Percentiles rank a stretch among this genome's conserved stretches.
Conservation (phyloP, 2,329 filamentous ascomycete genomes). For the Cordyceps tenuipes region DNA sequence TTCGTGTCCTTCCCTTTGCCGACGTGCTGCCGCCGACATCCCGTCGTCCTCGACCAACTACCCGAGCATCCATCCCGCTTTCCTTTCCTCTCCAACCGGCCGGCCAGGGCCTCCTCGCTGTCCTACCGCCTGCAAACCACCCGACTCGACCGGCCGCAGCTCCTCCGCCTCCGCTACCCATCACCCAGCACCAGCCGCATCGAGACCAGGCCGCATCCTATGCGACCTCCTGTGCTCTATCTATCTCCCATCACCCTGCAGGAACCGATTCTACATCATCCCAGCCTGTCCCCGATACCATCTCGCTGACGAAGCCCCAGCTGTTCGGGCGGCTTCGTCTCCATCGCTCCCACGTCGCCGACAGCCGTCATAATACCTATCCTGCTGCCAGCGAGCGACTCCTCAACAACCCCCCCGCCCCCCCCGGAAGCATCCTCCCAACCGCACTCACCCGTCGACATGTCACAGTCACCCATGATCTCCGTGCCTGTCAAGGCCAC, state of each 20-base stretch:
- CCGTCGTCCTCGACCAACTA: background rate
- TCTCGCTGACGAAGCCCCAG: background rate
- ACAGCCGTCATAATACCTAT: background rate
- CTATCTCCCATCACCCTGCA: constrained; percentile 10
- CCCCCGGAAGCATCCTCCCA: background rate
- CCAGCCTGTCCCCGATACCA: background rate
- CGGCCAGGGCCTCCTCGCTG: background rate
- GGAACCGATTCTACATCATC: background rate
- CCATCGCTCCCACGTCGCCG: background rate
- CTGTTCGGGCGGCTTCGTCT: background rate
- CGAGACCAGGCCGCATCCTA: constrained; percentile 25
- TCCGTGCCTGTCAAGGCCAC: constrained; percentile 87
- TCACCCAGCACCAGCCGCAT: constrained; percentile 14
- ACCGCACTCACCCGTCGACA: constrained; percentile 26
- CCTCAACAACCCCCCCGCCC: background rate
- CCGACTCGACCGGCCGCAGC: background rate
- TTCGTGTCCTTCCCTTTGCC: background rate
- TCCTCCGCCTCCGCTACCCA: background rate
- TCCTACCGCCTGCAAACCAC: background rate
- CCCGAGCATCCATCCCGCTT: background rate
- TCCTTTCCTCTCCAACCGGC: background rate
- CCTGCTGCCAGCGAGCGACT: background rate
- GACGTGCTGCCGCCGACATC: background rate
- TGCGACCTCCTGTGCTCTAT: constrained; percentile 18
- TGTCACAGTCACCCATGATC: constrained; percentile 90